These are phyloP conservation scores for Tetrapisispora arboricola DNA, from an alignment of 805 yeast species.

Conservation along the genomic window DNA sequence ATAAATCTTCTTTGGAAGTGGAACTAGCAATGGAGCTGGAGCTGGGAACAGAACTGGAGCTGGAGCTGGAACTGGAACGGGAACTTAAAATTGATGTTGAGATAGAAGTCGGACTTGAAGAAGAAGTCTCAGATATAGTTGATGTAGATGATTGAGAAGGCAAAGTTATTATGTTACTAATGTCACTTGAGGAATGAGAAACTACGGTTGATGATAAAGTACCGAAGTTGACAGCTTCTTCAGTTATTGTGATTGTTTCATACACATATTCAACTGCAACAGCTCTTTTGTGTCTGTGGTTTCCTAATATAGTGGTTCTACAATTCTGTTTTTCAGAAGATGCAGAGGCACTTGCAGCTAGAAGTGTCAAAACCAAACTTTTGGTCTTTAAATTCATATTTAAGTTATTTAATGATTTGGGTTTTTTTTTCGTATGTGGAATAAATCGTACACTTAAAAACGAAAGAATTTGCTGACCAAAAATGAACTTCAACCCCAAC, in stretches of 20 bases:
- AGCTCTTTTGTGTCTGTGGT: constrained; percentile 40
- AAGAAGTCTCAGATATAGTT: background rate
- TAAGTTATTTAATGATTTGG: background rate
- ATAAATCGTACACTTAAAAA: no score
- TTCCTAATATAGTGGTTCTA: background rate
- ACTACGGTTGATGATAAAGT: background rate
- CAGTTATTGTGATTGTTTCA: constrained; percentile 38
- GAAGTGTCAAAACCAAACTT: background rate
- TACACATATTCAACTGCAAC: constrained; percentile 39
- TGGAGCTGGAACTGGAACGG: no score
- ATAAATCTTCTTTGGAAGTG: no score
- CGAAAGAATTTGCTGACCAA: no score
- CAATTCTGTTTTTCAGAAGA: constrained; percentile 5
- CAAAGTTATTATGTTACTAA: no score
- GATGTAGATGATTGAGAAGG: background rate
- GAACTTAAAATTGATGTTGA: no score
- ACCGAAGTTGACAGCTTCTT: background rate
- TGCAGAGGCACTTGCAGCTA: background rate
- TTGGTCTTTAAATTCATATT: background rate
- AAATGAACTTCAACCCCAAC: no score
- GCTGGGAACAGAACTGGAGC: background rate
- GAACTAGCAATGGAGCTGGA: no score
- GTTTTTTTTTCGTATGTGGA: background rate
- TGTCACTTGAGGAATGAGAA: no score
- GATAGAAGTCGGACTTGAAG: background rate